phyloP scores from a whole-genome alignment of 1,139 yeast genomes.

The Debaryomycetaceae sp. region DNA sequence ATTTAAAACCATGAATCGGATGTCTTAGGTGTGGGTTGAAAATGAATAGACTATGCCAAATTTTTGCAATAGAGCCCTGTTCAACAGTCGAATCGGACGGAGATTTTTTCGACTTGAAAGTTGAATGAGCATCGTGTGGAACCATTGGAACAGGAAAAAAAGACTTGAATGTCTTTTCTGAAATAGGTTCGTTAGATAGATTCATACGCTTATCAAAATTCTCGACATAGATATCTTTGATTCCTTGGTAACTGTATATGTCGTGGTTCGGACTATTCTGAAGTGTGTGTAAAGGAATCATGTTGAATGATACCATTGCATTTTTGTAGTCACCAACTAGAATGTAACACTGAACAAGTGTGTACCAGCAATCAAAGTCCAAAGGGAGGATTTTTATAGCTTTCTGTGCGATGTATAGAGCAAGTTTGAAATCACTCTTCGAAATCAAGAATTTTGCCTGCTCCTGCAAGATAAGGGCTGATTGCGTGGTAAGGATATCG shows the following conservation, averaged over 20 bases:
- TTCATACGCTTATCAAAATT: conserved; percentile 24
- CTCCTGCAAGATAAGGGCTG: conserved; percentile 35
- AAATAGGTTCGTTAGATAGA: conserved; percentile 23
- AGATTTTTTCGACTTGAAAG: conserved; percentile 2
- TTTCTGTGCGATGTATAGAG: conserved; percentile 29
- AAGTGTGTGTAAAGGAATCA: conserved; percentile 28
- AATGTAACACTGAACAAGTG: conserved; percentile 32
- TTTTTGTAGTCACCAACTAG: conserved; percentile 25
- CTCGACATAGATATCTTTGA: conserved; percentile 27
- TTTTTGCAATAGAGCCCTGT: conserved; percentile 25
- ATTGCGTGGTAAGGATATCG: conserved; percentile 27
- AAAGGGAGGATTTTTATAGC: conserved; percentile 35
- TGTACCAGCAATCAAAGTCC: conserved; percentile 43
- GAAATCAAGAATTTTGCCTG: conserved; percentile 39
- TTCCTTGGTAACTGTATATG: conserved; percentile 24
- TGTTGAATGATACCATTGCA: conserved; percentile 35
- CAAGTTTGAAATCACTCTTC: conserved; percentile 22
- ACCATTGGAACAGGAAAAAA: conserved; percentile 32
- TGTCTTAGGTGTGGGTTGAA: conserved; percentile 32
- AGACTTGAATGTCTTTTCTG: conserved; percentile 27
- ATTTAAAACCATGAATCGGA: conserved; percentile 34
- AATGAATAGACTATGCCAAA: conserved; percentile 34
- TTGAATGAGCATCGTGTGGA: not conserved
- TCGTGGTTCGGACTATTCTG: conserved; percentile 12
- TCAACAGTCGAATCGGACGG: conserved; percentile 4